Percentiles rank a stretch among this genome's conserved stretches.
phyloP scores from a whole-genome alignment of 2,329 filamentous ascomycete species.

The Calonectria multiphialidica region DNA sequence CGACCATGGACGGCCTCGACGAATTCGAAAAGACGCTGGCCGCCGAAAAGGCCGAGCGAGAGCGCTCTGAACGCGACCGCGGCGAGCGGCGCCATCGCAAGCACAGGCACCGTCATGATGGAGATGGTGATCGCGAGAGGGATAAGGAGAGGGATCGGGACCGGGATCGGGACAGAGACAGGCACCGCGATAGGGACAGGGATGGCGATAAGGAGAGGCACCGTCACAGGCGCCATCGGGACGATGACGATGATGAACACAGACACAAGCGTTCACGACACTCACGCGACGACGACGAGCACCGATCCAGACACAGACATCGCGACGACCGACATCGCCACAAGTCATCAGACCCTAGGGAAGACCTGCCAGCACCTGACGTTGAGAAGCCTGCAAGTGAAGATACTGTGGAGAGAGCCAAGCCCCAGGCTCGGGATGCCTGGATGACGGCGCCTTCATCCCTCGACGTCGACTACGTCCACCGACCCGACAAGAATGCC shows the following conservation, averaged over 20 bases:
- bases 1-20: constrained; percentile 65
- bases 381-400: constrained; percentile 56
- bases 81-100: constrained; percentile 58
- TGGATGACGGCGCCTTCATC: constrained; percentile 95
- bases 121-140: constrained; percentile 41
- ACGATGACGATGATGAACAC: constrained; percentile 61
- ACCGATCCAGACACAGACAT: constrained; percentile 53
- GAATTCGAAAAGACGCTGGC: constrained; percentile 86
- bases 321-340: constrained; percentile 45
- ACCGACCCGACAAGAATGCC: constrained; percentile 67
- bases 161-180: constrained; percentile 43
- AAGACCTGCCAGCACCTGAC: constrained; percentile 64
- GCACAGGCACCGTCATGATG: constrained; percentile 59
- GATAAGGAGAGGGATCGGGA: constrained; percentile 40
- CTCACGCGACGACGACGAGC: constrained; percentile 61
- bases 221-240: constrained; percentile 50
- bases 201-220: constrained; percentile 47
- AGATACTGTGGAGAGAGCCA: constrained; percentile 40
- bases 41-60: constrained; percentile 69
- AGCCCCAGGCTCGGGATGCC: constrained; percentile 76
- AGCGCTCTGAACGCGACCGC: constrained; percentile 59
- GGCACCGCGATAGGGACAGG: constrained; percentile 32
- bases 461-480: constrained; percentile 86
- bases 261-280: constrained; percentile 72
- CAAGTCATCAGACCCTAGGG: constrained; percentile 61